phyloP scores from a whole-genome alignment of 2,329 filamentous ascomycete species.

The Curvularia eragrostidis region DNA sequence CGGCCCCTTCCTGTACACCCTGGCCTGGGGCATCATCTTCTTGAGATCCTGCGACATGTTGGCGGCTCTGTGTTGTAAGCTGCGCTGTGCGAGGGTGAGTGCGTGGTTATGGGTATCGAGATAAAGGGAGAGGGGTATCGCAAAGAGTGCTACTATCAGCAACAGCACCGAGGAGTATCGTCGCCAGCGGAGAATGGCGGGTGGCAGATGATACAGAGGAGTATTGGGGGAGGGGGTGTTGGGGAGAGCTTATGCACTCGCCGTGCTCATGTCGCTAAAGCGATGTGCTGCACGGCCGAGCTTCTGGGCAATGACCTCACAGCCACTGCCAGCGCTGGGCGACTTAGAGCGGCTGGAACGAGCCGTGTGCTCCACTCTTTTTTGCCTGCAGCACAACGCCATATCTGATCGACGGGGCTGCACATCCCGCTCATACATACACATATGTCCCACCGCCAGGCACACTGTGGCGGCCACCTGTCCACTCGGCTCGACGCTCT shows the following conservation, averaged over 20 bases:
- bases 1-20: conserved; percentile 67
- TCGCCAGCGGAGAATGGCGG: conserved; percentile 35
- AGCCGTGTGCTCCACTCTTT: conserved; percentile 13
- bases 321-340: conserved; percentile 12
- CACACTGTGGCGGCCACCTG: neutral
- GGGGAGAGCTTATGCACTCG: conserved; percentile 17
- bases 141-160: conserved; percentile 23
- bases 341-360: neutral
- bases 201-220: conserved; percentile 7
- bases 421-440: neutral
- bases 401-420: conserved; percentile 16
- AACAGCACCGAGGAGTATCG: conserved; percentile 19
- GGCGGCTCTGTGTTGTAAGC: conserved; percentile 20
- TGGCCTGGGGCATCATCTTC: conserved; percentile 57
- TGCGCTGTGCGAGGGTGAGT: conserved; percentile 8
- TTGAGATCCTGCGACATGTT: conserved; percentile 54
- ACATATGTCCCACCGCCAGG: neutral
- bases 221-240: conserved; percentile 7
- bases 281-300: conserved; percentile 17
- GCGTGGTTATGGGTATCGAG: conserved; percentile 27
- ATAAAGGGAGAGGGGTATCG: conserved; percentile 1
- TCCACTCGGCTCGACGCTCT: neutral
- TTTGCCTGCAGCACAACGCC: conserved; percentile 1
- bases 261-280: conserved; percentile 20
- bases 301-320: conserved; percentile 33